Conservation (phyloP, 2,329 filamentous ascomycete species). For the Trichoderma brevicompactum region DNA sequence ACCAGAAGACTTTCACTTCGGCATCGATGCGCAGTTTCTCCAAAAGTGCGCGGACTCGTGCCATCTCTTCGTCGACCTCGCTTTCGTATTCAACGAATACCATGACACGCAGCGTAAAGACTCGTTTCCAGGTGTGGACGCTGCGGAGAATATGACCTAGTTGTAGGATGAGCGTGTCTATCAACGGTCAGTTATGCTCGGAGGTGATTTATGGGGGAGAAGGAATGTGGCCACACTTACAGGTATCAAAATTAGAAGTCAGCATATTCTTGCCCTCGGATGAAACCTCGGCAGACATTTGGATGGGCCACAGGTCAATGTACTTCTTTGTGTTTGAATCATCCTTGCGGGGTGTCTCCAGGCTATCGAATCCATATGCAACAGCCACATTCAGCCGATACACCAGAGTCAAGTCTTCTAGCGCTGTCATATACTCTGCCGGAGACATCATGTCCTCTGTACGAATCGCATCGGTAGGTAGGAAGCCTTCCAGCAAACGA, state of each 20-base stretch:
- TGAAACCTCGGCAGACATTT: constrained; percentile 85
- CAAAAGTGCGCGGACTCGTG: constrained; percentile 71
- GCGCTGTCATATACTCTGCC: constrained; percentile 76
- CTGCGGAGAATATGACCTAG: constrained; percentile 83
- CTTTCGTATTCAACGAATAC: constrained; percentile 90
- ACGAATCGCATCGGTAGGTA: constrained; percentile 72
- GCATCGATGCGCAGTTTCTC: constrained; percentile 83
- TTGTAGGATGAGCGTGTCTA: constrained; percentile 77
- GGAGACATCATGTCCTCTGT: constrained; percentile 70
- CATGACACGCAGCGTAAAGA: constrained; percentile 73
- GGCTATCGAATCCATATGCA: constrained; percentile 76
- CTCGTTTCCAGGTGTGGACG: constrained; percentile 77
- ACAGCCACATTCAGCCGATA: constrained; percentile 84
- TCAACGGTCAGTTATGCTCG: background rate
- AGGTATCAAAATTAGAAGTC: constrained; percentile 91
- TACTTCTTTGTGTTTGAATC: constrained; percentile 70
- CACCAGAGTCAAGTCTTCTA: constrained; percentile 79
- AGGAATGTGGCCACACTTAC: constrained; percentile 51
- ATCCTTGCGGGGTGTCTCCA: constrained; percentile 71
- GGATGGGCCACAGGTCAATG: constrained; percentile 89
- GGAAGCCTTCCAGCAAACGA: constrained; percentile 58
- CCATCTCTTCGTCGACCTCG: constrained; percentile 78
- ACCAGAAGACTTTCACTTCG: constrained; percentile 78
- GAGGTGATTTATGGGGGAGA: background rate
- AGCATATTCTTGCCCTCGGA: constrained; percentile 69